Evolutionary conservation across 2,329 filamentous ascomycete genomes (phyloP).

Genomic region (Parastagonospora avenae): DNA sequence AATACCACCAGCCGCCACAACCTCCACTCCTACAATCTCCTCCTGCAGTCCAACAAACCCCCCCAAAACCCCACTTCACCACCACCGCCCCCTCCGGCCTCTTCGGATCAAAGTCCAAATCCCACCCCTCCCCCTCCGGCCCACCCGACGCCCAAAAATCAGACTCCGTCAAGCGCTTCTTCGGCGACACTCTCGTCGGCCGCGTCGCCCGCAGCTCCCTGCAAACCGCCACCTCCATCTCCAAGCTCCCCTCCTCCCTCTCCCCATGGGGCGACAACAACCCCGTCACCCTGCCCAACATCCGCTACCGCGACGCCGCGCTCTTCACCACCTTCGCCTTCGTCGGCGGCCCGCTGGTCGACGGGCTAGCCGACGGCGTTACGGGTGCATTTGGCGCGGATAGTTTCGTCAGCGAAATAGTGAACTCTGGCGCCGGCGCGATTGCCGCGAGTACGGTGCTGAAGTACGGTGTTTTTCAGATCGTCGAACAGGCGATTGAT

Average conservation of each 20-base stretch:
- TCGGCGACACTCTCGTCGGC: slow-evolving; percentile 45
- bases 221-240: slow-evolving; percentile 37
- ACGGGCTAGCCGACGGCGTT: slow-evolving; percentile 35
- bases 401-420: slow-evolving; percentile 41
- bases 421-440: slow-evolving; percentile 35
- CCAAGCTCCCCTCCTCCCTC: slow-evolving; percentile 41
- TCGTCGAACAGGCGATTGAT: slow-evolving; percentile 48
- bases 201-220: slow-evolving; percentile 43
- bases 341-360: slow-evolving; percentile 41
- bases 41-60: slow-evolving; percentile 16
- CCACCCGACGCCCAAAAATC: slow-evolving; percentile 37
- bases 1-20: slow-evolving; percentile 13
- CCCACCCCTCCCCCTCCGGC: slow-evolving; percentile 17
- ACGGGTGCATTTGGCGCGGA: slow-evolving; percentile 41
- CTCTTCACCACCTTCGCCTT: slow-evolving; percentile 47
- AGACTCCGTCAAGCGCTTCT: slow-evolving; percentile 39
- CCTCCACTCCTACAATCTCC: slow-evolving; percentile 14
- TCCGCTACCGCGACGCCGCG: slow-evolving; percentile 46
- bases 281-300: slow-evolving; percentile 46
- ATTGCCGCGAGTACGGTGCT: slow-evolving; percentile 34
- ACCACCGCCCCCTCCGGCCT: slow-evolving; percentile 30
- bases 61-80: slow-evolving; percentile 26
- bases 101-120: slow-evolving; percentile 22
- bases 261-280: slow-evolving; percentile 49
- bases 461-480: slow-evolving; percentile 46